Evolutionary conservation across 176 grass and related monocot genomes (phyloP).

Genomic region (Cenchrus fungigraminus): DNA sequence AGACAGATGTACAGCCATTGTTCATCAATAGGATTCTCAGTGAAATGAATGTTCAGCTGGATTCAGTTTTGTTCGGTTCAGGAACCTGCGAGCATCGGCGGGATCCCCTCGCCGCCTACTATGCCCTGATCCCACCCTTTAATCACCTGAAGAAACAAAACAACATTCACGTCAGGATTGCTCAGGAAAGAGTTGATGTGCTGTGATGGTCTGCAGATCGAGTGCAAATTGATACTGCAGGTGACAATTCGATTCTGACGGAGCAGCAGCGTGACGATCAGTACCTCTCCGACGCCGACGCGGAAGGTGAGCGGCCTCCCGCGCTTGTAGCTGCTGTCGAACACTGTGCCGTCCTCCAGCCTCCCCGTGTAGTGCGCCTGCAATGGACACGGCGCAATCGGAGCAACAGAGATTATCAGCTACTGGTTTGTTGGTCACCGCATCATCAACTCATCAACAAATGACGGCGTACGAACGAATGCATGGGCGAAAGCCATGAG

Average conservation of each 20-base stretch:
- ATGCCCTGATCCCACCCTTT: conserved; percentile 98
- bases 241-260: background rate
- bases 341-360: conserved; percentile 91
- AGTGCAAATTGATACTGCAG: background rate
- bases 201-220: background rate
- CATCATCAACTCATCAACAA: background rate
- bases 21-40: no score
- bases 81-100: conserved; percentile 82
- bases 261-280: background rate
- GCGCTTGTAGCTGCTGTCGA: conserved; percentile 92
- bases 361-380: conserved; percentile 88
- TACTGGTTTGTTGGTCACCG: background rate
- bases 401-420: background rate
- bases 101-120: conserved; percentile 77
- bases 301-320: conserved; percentile 72
- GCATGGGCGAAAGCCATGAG: background rate
- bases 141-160: conserved; percentile 57
- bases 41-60: background rate
- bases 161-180: background rate
- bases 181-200: background rate
- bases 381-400: background rate
- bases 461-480: no score
- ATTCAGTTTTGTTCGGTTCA: background rate
- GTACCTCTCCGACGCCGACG: conserved; percentile 85
- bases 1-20: background rate